phyloP scores from a whole-genome alignment of 441 rosid species.

The Viola pubescens region DNA sequence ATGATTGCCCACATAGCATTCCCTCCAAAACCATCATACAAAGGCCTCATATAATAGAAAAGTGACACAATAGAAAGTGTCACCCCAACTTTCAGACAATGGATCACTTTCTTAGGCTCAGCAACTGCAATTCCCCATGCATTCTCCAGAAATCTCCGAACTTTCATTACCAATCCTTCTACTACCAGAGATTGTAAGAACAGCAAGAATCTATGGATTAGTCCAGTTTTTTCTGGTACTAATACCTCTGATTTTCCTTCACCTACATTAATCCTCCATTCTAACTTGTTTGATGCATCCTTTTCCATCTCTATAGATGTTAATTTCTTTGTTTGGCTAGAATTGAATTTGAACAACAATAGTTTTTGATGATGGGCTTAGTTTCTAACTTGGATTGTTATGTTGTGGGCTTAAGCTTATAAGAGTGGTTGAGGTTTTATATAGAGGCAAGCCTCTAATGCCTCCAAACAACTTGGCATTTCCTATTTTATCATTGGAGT shows the following conservation, averaged over 20 bases:
- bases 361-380: no score
- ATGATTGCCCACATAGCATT: slow-evolving; percentile 84
- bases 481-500: no score
- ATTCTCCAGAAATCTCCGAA: slow-evolving; percentile 25
- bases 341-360: no score
- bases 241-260: slow-evolving; percentile 37
- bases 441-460: no score
- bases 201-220: slow-evolving; percentile 17
- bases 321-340: no score
- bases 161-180: slow-evolving; percentile 8
- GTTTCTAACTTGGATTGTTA: no score
- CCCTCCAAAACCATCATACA: slow-evolving; percentile 56
- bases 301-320: neutral
- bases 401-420: no score
- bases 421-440: no score
- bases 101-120: slow-evolving; percentile 59
- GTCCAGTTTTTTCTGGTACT: slow-evolving; percentile 22
- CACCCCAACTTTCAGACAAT: slow-evolving; percentile 67
- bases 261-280: slow-evolving; percentile 40
- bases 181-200: slow-evolving; percentile 14
- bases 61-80: slow-evolving; percentile 54
- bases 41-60: slow-evolving; percentile 54
- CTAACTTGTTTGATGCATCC: slow-evolving; percentile 22
- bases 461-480: no score
- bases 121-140: slow-evolving; percentile 45